A percentile compares a stretch with the other conserved stretches of the same genome.
These are phyloP conservation scores for Priceomyces melissophilus DNA, from an alignment of 805 yeast species.

Conservation along the genomic window DNA sequence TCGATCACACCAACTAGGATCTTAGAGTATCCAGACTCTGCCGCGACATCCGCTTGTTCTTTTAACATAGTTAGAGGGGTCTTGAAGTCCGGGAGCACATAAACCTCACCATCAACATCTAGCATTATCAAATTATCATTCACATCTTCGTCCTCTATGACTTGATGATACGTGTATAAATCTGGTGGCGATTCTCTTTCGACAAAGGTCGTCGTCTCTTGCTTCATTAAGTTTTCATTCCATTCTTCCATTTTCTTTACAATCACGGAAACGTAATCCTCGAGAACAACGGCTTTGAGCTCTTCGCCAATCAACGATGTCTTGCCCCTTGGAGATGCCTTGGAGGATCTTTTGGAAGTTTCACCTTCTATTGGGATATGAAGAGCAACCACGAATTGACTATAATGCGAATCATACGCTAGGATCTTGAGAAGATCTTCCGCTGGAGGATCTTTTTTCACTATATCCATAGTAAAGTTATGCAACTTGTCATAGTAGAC, in stretches of 20 bases:
- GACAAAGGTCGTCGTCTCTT: slow-evolving; percentile 63
- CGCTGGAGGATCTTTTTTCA: slow-evolving; percentile 77
- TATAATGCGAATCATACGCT: slow-evolving; percentile 70
- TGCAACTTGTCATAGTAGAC: slow-evolving; percentile 69
- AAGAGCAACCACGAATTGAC: slow-evolving; percentile 29
- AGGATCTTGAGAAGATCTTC: slow-evolving; percentile 67
- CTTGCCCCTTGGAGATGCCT: slow-evolving; percentile 31
- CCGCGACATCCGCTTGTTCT: slow-evolving; percentile 88
- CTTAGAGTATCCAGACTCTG: slow-evolving; percentile 77
- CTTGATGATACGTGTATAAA: slow-evolving; percentile 52
- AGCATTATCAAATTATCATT: slow-evolving; percentile 28
- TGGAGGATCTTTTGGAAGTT: slow-evolving; percentile 14
- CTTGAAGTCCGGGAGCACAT: slow-evolving; percentile 72
- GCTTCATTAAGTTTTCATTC: slow-evolving; percentile 65
- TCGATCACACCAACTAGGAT: slow-evolving; percentile 76
- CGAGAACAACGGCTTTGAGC: slow-evolving; percentile 66
- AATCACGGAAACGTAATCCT: slow-evolving; percentile 73
- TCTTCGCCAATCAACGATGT: slow-evolving; percentile 66
- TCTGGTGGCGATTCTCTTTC: slow-evolving; percentile 74
- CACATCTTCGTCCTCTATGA: slow-evolving; percentile 37
- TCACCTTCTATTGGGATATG: slow-evolving; percentile 15
- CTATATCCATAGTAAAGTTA: slow-evolving; percentile 56
- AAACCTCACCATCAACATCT: slow-evolving; percentile 42
- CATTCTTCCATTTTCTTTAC: slow-evolving; percentile 78
- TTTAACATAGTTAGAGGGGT: slow-evolving; percentile 77